These are phyloP conservation scores for Neofusicoccum kwambonambiense DNA, from an alignment of 2,329 filamentous ascomycete species.

Conservation along the genomic window DNA sequence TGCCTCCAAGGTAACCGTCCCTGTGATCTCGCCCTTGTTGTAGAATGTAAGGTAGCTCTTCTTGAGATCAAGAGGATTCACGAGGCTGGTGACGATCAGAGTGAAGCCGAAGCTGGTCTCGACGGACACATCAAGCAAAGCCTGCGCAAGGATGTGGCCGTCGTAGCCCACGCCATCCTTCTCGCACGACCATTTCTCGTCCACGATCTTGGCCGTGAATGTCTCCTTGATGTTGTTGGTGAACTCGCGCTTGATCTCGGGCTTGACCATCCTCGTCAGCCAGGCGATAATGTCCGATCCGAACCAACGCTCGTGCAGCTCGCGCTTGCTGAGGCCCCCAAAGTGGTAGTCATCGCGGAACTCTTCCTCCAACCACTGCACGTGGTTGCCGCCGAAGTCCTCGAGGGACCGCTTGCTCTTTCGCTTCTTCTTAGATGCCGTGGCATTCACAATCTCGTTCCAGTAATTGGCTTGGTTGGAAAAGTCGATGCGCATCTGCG, in stretches of 20 bases:
- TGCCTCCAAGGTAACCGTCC: slow-evolving; percentile 29
- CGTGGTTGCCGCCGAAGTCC: slow-evolving; percentile 32
- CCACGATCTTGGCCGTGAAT: slow-evolving; percentile 25
- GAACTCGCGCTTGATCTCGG: slow-evolving; percentile 29
- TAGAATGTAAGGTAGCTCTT: slow-evolving; percentile 28
- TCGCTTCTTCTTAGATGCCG: slow-evolving; percentile 23
- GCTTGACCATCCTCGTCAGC: slow-evolving; percentile 23
- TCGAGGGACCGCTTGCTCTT: slow-evolving; percentile 31
- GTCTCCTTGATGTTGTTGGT: slow-evolving; percentile 26
- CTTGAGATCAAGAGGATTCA: slow-evolving; percentile 25
- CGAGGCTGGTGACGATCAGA: slow-evolving; percentile 25
- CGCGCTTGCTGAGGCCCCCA: slow-evolving; percentile 25
- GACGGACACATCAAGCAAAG: slow-evolving; percentile 24
- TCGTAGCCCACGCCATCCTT: slow-evolving; percentile 17
- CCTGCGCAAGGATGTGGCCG: slow-evolving; percentile 25
- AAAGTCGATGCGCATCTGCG: slow-evolving; percentile 22
- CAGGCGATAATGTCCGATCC: slow-evolving; percentile 31
- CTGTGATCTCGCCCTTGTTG: slow-evolving; percentile 27
- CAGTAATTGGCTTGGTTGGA: slow-evolving; percentile 21
- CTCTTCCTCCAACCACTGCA: slow-evolving; percentile 41
- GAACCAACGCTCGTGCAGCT: slow-evolving; percentile 42
- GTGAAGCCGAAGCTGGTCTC: slow-evolving; percentile 31
- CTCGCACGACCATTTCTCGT: slow-evolving; percentile 25
- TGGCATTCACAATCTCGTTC: slow-evolving; percentile 20
- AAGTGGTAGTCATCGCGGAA: slow-evolving; percentile 37